Evolutionary conservation across 345 rosid genomes (phyloP).

Genomic region (Pugionium dolabratum): DNA sequence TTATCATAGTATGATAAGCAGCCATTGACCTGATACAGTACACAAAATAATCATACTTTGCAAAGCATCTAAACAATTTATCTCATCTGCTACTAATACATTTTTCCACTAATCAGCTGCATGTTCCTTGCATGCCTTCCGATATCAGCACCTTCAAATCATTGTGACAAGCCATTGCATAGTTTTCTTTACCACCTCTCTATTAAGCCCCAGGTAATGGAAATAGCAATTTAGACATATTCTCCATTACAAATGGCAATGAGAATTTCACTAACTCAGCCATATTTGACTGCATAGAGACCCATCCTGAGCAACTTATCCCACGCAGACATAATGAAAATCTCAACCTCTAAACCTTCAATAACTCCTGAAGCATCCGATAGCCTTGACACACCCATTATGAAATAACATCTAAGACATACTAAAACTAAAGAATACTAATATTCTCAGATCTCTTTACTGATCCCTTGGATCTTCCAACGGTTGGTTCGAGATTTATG

Average conservation of each 20-base stretch:
- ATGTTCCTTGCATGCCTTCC: constrained; percentile 6
- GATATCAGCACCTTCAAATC: background rate
- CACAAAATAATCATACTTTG: constrained; percentile 27
- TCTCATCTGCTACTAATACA: constrained; percentile 2
- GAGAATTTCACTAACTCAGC: background rate
- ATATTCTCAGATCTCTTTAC: constrained; percentile 13
- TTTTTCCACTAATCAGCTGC: constrained; percentile 8
- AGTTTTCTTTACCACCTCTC: constrained; percentile 16
- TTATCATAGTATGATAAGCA: constrained; percentile 87
- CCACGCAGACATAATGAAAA: background rate
- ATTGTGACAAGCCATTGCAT: constrained; percentile 8
- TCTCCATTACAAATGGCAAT: constrained; percentile 1
- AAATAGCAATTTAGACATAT: background rate
- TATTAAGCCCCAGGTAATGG: background rate
- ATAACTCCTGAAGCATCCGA: constrained; percentile 6
- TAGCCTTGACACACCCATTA: background rate
- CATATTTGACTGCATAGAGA: constrained; percentile 1
- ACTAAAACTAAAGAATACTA: background rate
- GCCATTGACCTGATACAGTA: constrained; percentile 79
- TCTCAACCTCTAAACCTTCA: constrained; percentile 8
- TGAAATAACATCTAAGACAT: constrained; percentile 12
- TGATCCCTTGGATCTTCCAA: background rate
- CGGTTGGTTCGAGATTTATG: constrained; percentile 5
- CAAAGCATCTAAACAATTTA: constrained; percentile 9
- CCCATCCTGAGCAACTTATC: constrained; percentile 8